phyloP scores from a whole-genome alignment of 768 basidiomycete genomes.

The Boletales sp. region DNA sequence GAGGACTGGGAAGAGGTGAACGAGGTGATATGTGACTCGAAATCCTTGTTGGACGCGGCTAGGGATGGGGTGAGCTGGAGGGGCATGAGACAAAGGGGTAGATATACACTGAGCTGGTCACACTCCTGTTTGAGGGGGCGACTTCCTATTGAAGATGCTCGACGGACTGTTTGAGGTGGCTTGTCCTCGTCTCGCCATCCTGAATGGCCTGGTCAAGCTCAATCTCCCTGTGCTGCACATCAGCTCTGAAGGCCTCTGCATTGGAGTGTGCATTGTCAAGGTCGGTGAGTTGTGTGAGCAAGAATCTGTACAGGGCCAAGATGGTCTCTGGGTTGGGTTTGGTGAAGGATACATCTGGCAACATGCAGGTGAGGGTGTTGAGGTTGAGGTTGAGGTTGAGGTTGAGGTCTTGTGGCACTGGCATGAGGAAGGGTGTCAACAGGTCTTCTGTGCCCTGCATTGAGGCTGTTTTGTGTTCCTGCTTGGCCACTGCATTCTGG shows the following conservation, averaged over 20 bases:
- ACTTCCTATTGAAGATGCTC: constrained; percentile 56
- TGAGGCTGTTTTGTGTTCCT: constrained; percentile 33
- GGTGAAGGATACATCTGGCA: constrained; percentile 59
- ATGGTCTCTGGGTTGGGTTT: constrained; percentile 58
- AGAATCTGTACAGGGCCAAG: constrained; percentile 56
- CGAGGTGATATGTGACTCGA: constrained; percentile 54
- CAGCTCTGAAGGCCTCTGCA: constrained; percentile 67
- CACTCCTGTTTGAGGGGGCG: constrained; percentile 55
- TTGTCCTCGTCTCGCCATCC: constrained; percentile 60
- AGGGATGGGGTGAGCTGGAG: constrained; percentile 11
- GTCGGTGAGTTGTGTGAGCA: constrained; percentile 54
- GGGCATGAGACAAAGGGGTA: constrained; percentile 2
- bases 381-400: too few relatives aligned
- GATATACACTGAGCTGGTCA: constrained; percentile 58
- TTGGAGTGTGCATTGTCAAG: constrained; percentile 56
- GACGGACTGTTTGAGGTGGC: too few relatives aligned
- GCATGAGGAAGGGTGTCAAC: constrained; percentile 53
- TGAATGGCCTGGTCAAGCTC: constrained; percentile 84
- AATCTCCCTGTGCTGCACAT: constrained; percentile 67
- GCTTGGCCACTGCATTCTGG: constrained; percentile 23
- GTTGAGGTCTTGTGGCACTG: too few relatives aligned
- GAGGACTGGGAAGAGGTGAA: constrained; percentile 58
- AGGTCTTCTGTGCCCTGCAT: constrained; percentile 35
- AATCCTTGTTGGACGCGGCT: constrained; percentile 43
- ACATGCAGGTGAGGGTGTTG: constrained; percentile 51